Conservation (phyloP, 192 early-diverging fungal species). For the Backusella circina region DNA sequence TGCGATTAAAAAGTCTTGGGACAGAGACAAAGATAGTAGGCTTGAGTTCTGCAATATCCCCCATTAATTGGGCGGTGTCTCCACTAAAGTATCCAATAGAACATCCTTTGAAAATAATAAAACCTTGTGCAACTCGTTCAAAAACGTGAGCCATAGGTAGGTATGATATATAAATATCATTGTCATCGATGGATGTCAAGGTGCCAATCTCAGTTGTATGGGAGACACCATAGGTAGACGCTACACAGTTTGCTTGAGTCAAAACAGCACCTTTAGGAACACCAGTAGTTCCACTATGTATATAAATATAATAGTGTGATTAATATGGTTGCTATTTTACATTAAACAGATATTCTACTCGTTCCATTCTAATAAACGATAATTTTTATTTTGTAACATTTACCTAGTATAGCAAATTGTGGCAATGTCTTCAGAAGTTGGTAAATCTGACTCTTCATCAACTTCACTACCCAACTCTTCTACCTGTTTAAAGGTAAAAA, state of each 20-base stretch:
- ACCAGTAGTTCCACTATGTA: slow-evolving; percentile 66
- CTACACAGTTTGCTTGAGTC: slow-evolving; percentile 76
- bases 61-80: slow-evolving; percentile 59
- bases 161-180: slow-evolving; percentile 74
- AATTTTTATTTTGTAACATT: background rate
- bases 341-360: background rate
- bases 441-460: slow-evolving; percentile 42
- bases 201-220: slow-evolving; percentile 12
- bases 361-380: background rate
- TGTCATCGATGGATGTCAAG: slow-evolving; percentile 18
- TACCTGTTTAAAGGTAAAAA: slow-evolving; percentile 53
- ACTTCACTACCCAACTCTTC: slow-evolving; percentile 56
- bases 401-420: slow-evolving; percentile 81
- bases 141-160: slow-evolving; percentile 90
- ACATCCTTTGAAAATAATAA: slow-evolving; percentile 54
- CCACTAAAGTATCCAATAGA: slow-evolving; percentile 71
- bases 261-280: slow-evolving; percentile 81
- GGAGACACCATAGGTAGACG: slow-evolving; percentile 30
- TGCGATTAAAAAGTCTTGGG: slow-evolving; percentile 86
- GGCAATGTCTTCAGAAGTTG: slow-evolving; percentile 63
- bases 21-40: slow-evolving; percentile 88
- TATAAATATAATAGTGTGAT: background rate
- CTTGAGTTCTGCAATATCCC: slow-evolving; percentile 75
- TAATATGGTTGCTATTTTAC: background rate
- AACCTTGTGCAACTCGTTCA: slow-evolving; percentile 60